Base-by-base conservation (phyloP, 768 basidiomycete genomes). In the Harrya chromipes region DNA sequence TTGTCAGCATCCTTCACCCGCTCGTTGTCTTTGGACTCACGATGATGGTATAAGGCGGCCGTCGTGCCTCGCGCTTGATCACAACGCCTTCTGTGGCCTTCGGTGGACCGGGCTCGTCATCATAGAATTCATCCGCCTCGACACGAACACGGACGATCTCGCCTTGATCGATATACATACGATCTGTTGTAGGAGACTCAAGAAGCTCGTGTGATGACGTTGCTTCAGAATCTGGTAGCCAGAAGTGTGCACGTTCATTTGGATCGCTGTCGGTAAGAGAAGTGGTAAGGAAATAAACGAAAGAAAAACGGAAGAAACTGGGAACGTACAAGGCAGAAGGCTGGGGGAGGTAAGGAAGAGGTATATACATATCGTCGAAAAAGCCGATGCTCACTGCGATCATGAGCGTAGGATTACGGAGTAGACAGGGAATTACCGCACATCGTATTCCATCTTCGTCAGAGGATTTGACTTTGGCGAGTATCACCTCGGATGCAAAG, bases 361-460 rank as follows among this genome's bases (percentile, higher is more conserved):
- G 90, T 40, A 97, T 79, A 63, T 91, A 90, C 20, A 97, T 85
- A 59, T 97, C 94, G 68, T 93, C 90, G 61, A 98, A 98, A 74
- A 98, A 97, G 17, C 86, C 88, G 16, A 97, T 67, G 19, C 86
- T 81, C 23, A 95, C 94, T 95, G 58, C 14, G 29, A 47, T 33
- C 17, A 24, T 62, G 26, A 56, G 50, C 17, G 23, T 27, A 41
- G 13, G 6, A 17, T 7, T 0, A 39, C 3, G 14, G 14, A 20
- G 8, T 24, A 17, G 40, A 26, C 34, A 40, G 2, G 33, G 12
- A 44, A 23, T 13, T 24, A 14, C 74, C 89, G 37, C 55, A 94
- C 95, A 67, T 68, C 90, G 77, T 54, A 98, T 84, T 11, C 90
- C 89, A 41, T 89, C 83, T 56, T 88, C 82, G 41, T 93, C 90